Percentiles rank a stretch among this genome's conserved stretches.
phyloP scores from a whole-genome alignment of 75 land plant genomes.

The Chamaecyparis obtusa region DNA sequence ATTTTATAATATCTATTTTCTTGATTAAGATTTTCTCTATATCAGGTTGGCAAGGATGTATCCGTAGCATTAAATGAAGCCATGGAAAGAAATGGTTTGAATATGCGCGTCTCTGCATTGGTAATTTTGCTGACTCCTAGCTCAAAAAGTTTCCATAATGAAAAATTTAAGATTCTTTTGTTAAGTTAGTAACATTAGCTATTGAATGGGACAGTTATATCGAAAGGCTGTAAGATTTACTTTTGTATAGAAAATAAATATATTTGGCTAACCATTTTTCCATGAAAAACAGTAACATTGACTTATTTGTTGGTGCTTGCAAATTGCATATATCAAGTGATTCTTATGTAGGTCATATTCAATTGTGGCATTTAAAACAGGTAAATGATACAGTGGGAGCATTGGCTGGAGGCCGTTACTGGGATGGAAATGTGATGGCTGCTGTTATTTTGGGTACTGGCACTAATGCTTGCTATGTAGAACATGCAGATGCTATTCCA shows the following conservation, averaged over 20 bases:
- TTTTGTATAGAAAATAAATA: not conserved
- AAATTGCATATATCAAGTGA: not conserved
- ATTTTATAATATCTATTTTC: not conserved
- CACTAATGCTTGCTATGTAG: constrained; percentile 80
- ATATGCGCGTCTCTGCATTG: constrained; percentile 57
- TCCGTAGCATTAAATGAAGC: constrained; percentile 47
- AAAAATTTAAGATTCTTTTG: not conserved
- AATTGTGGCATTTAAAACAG: constrained; percentile 22
- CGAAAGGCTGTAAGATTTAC: not conserved
- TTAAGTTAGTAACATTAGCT: not conserved
- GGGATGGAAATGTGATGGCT: constrained; percentile 50
- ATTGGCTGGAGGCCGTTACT: constrained; percentile 78
- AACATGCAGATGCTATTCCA: constrained; percentile 49
- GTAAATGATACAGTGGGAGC: constrained; percentile 79
- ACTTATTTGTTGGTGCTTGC: not conserved
- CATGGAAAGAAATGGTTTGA: constrained; percentile 42
- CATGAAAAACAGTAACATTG: not conserved
- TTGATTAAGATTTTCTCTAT: not conserved
- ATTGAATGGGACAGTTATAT: constrained; percentile 2
- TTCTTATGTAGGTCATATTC: constrained; percentile 3
- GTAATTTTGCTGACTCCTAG: constrained; percentile 19
- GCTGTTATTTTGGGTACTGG: constrained; percentile 87
- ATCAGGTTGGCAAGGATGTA: constrained; percentile 51
- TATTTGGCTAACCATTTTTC: not conserved
- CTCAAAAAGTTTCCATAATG: not conserved